These are phyloP conservation scores for Lathyrus oleraceus DNA, from an alignment of 306 rosid species.

Conservation along the genomic window DNA sequence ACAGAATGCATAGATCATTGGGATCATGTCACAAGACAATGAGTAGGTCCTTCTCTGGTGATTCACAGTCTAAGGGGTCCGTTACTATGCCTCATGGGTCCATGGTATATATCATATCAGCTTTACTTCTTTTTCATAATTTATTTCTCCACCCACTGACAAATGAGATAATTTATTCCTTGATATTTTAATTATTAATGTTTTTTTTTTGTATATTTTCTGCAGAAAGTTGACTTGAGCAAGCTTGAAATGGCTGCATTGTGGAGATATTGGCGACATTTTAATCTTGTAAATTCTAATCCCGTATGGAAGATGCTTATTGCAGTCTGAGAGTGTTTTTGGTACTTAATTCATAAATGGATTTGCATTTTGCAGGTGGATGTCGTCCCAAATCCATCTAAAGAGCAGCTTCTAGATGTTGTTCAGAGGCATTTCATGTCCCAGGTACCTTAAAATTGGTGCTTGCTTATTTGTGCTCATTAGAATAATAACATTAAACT, in stretches of 20 bases:
- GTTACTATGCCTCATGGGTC: constrained; percentile 75
- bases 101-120: constrained; percentile 50
- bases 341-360: constrained; percentile 25
- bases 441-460: constrained; percentile 56
- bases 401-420: constrained; percentile 85
- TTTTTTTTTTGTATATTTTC: not conserved
- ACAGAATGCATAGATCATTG: constrained; percentile 76
- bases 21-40: constrained; percentile 86
- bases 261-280: constrained; percentile 98
- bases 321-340: not conserved
- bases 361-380: constrained; percentile 60
- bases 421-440: constrained; percentile 99
- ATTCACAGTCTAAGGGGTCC: constrained; percentile 90
- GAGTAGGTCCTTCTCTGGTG: constrained; percentile 89
- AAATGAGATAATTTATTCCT: constrained; percentile 15
- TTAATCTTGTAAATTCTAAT: constrained; percentile 71
- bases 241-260: constrained; percentile 94
- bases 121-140: constrained; percentile 28
- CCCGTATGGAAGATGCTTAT: constrained; percentile 3
- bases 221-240: constrained; percentile 86
- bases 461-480: constrained; percentile 1
- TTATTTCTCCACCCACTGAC: constrained; percentile 28
- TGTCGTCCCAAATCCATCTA: constrained; percentile 88
- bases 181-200: constrained; percentile 24
- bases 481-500: not conserved